phyloP scores from a whole-genome alignment of 257 asterid species.

The Solanum appendiculatum region DNA sequence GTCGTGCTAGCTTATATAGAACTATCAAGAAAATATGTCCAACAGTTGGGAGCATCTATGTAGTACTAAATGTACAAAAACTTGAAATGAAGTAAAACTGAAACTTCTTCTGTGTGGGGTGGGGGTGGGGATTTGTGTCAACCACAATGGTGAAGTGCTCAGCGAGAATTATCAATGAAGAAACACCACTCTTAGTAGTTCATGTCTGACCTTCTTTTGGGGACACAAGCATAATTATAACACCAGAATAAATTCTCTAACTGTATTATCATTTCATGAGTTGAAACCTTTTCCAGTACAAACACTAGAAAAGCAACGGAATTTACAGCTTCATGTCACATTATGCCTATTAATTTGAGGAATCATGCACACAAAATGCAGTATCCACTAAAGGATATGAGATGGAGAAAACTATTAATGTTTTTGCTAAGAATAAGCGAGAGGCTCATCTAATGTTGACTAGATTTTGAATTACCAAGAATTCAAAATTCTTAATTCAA shows the following conservation, averaged over 20 bases:
- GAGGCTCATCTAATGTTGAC: not conserved
- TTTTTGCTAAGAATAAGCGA: not conserved
- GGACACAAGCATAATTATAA: not conserved
- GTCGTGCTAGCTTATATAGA: not conserved
- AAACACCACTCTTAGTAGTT: not conserved
- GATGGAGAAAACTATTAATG: not conserved
- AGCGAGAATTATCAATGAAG: not conserved
- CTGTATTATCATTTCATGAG: not conserved
- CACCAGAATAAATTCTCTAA: not conserved
- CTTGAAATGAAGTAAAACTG: not conserved
- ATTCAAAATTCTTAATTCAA: not conserved
- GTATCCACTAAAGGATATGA: not conserved
- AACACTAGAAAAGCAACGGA: not conserved
- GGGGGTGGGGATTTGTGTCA: not conserved
- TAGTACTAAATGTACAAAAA: not conserved
- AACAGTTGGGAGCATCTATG: not conserved
- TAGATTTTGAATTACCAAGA: not conserved
- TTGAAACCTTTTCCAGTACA: not conserved
- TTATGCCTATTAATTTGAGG: not conserved
- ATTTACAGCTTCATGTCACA: not conserved
- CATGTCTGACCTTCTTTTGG: not conserved
- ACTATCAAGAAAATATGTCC: not conserved
- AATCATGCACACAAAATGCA: not conserved
- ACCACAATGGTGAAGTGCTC: not conserved
- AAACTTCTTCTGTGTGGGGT: not conserved